Conservation (phyloP, 345 rosid species). For the Sisymbrium altissimum region DNA sequence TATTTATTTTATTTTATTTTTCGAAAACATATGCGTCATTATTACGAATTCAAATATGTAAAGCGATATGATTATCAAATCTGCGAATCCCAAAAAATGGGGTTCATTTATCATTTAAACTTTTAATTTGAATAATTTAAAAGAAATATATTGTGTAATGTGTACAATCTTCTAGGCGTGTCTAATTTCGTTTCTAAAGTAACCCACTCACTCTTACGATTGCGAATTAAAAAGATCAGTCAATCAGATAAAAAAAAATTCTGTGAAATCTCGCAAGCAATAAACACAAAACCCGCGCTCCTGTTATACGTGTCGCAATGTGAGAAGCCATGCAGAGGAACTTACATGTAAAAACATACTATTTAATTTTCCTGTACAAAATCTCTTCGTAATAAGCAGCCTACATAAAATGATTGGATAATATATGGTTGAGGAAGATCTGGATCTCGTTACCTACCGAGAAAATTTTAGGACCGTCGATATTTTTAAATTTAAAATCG, state of each 20-base stretch:
- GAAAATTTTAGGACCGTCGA: background rate
- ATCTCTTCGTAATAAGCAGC: background rate
- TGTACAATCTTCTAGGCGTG: background rate
- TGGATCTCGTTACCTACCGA: slow-evolving; percentile 37
- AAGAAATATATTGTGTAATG: background rate
- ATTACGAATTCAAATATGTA: background rate
- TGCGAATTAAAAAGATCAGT: background rate
- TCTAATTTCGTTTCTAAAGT: background rate
- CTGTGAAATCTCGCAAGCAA: slow-evolving; percentile 3
- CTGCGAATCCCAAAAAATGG: background rate
- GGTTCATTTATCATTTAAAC: background rate
- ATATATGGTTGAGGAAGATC: slow-evolving; percentile 33
- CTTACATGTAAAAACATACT: background rate
- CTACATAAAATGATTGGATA: background rate
- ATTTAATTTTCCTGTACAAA: background rate
- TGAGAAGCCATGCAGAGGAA: background rate
- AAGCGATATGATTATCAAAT: background rate
- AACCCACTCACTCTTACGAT: background rate
- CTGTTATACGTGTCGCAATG: slow-evolving; percentile 1
- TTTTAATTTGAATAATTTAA: background rate
- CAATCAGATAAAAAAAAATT: background rate
- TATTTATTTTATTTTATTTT: background rate
- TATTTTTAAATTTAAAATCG: background rate
- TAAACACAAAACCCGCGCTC: background rate
- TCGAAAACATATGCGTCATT: background rate